A percentile compares a stretch with the other conserved stretches of the same genome.
Conservation (phyloP, 75 land plant species). For the Chamaecyparis obtusa region DNA sequence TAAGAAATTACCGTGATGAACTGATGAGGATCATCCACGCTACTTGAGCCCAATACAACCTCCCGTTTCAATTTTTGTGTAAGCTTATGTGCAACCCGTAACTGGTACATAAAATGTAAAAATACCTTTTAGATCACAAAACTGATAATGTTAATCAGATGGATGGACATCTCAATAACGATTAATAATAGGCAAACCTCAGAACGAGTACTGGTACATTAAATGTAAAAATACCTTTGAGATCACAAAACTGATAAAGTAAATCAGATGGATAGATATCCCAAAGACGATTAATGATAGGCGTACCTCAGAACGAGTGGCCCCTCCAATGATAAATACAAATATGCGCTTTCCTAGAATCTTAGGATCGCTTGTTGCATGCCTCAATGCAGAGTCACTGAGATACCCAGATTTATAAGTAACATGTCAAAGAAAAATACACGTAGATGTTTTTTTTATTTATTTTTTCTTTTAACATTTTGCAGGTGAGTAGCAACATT, state of each 20-base stretch:
- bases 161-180: slow-evolving; percentile 10
- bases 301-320: slow-evolving; percentile 92
- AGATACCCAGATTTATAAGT: slow-evolving; percentile 1
- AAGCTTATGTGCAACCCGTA: slow-evolving; percentile 87
- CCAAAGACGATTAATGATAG: slow-evolving; percentile 6
- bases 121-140: slow-evolving; percentile 6
- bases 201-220: slow-evolving; percentile 52
- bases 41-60: slow-evolving; percentile 84
- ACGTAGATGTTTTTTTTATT: not conserved
- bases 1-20: slow-evolving; percentile 68
- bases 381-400: slow-evolving; percentile 79
- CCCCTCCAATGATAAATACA: slow-evolving; percentile 91
- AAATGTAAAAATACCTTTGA: too few relatives aligned
- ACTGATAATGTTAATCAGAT: not conserved
- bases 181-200: slow-evolving; percentile 53
- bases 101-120: slow-evolving; percentile 30
- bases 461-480: not conserved
- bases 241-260: too few relatives aligned
- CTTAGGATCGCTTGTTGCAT: slow-evolving; percentile 72
- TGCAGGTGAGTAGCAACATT: not conserved
- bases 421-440: not conserved
- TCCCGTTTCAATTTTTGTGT: slow-evolving; percentile 75
- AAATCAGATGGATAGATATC: not conserved
- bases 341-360: slow-evolving; percentile 88
- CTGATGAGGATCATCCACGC: slow-evolving; percentile 88